Evolutionary conservation across 192 early-diverging fungal genomes (phyloP).

Genomic region (Phycomyces nitens): DNA sequence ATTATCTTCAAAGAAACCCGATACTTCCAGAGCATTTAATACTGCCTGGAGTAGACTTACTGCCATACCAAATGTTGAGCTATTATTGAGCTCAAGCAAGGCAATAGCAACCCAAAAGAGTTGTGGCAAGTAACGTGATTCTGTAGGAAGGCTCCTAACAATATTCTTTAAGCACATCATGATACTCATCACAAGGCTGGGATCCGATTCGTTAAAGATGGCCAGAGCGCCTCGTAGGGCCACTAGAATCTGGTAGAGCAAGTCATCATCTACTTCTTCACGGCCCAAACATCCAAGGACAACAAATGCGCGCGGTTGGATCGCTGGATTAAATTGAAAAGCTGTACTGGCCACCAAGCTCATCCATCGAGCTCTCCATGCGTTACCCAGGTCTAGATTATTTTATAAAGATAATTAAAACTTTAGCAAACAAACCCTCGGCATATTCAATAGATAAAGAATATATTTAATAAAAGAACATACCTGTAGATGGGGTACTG

Average conservation of each 20-base stretch:
- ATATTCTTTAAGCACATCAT: conserved; percentile 83
- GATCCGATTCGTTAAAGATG: conserved; percentile 77
- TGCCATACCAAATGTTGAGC: conserved; percentile 68
- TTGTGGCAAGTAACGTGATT: conserved; percentile 73
- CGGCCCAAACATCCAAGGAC: conserved; percentile 80
- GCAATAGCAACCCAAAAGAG: conserved; percentile 89
- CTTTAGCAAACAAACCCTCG: too few relatives aligned
- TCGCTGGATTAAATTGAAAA: conserved; percentile 87
- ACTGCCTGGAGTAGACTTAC: conserved; percentile 67
- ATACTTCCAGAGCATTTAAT: conserved; percentile 65
- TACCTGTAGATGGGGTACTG: conserved; percentile 61
- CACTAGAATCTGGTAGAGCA: conserved; percentile 87
- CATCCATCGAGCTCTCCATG: conserved; percentile 88
- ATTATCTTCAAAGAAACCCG: conserved; percentile 59
- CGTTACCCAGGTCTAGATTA: conserved; percentile 63
- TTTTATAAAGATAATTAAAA: too few relatives aligned
- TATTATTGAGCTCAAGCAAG: conserved; percentile 79
- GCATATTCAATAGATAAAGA: background rate
- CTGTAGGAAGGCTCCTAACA: conserved; percentile 65
- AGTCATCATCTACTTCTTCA: conserved; percentile 85
- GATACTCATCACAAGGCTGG: conserved; percentile 74
- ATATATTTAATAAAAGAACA: background rate
- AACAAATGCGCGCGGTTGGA: conserved; percentile 91
- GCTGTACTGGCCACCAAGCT: conserved; percentile 82
- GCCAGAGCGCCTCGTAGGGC: conserved; percentile 80